Evolutionary conservation across 352 stramenopile species (phyloP), one percentile per base, ranked within the genome.

Genomic region (Globisporangium sylvaticum): DNA sequence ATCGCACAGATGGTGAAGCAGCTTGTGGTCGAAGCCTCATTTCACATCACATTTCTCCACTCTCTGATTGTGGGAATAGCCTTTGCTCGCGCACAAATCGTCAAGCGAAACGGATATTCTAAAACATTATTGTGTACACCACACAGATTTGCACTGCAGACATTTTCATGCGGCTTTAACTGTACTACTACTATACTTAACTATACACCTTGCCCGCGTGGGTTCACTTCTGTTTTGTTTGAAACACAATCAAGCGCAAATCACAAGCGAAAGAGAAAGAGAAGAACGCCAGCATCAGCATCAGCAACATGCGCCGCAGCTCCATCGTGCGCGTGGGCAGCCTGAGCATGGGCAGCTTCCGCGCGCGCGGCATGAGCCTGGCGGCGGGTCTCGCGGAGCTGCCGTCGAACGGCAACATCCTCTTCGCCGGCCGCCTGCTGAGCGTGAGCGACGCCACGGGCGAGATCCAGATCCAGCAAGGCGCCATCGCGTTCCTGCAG

Each of bases 401-500:
- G 29, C 31, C 66, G 12, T 62, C 59, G 54, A 67, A 72, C n/a
- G 72, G 58, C 42, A 70, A 79, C 32, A 62, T 92, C 68, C 77
- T 94, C 48, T 94, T 89, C 61, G 83, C 79, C 6, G 84, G 84
- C 12, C 77, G 73, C 3, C 64, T 94, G 53, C 76, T 94, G 70
- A 83, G 73, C 54, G 68, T 91, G 63, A 77, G 75, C 55, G 63
- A 69, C 12, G 73, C 73, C 15, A 74, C 74, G 15, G 68, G 60
- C n/a, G 72, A 81, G 46, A 77, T 93, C 58, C 81, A 93, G 70
- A 84, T 93, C 54, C 70, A 94, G 62, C 79, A 86, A 58, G 79
- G 89, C 12, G 77, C 87, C 20, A 84, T 93, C 14, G 81, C 73
- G 6, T 93, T 93, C 65, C 73, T 94, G 14, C 83, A 93, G 73